These are phyloP conservation scores for Psidium friedrichsthalianum DNA, from an alignment of 345 rosid species.

Conservation along the genomic window DNA sequence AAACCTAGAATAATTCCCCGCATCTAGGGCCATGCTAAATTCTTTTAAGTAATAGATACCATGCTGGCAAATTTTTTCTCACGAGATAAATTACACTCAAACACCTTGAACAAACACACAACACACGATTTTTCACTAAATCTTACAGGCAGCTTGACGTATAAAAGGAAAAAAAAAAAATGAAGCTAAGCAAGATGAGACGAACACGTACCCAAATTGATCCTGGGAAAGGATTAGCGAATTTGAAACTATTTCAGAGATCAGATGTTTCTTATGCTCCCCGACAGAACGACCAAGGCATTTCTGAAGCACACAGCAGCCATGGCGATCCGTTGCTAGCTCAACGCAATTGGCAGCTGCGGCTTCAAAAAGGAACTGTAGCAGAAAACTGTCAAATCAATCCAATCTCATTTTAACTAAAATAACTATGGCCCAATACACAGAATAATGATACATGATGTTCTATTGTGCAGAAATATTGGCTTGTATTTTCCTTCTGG, in stretches of 20 bases:
- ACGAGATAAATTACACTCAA: not conserved
- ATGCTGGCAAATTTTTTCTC: not conserved
- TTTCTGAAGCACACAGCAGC: slow-evolving; percentile 80
- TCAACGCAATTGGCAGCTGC: slow-evolving; percentile 60
- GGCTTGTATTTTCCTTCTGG: not conserved
- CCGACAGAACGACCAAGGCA: slow-evolving; percentile 45
- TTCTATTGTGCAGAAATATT: not conserved
- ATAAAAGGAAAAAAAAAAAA: not conserved
- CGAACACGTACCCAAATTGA: slow-evolving; percentile 49
- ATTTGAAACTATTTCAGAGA: slow-evolving; percentile 44
- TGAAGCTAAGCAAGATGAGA: not conserved
- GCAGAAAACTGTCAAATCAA: not conserved
- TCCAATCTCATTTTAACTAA: not conserved
- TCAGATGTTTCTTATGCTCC: slow-evolving; percentile 32
- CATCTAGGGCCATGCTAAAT: not conserved
- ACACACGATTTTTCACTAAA: not conserved
- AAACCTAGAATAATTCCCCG: not conserved
- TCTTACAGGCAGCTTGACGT: not conserved
- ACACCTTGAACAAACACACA: not conserved
- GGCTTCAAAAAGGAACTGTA: slow-evolving; percentile 68
- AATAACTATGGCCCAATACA: not conserved
- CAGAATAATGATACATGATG: not conserved
- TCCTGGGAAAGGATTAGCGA: slow-evolving; percentile 69
- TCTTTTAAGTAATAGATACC: not conserved
- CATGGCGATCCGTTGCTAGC: slow-evolving; percentile 67